phyloP scores from a whole-genome alignment of 164 flowering plant species.

The Umbilicus rupestris region DNA sequence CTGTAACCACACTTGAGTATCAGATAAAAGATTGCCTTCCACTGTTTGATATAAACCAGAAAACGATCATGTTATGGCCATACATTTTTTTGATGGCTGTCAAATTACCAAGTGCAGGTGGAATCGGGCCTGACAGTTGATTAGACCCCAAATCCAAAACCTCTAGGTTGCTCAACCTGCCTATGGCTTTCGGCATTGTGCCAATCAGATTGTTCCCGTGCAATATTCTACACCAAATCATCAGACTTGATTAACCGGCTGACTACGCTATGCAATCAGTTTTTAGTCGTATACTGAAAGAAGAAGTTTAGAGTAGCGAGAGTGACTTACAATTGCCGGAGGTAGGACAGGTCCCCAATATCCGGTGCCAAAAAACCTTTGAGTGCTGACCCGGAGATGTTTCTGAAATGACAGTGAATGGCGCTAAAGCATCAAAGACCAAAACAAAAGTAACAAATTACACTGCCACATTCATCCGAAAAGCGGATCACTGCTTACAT shows the following conservation, averaged over 20 bases:
- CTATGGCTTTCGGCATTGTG: conserved; percentile 65
- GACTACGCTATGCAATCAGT: background rate
- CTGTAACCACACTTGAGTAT: conserved; percentile 27
- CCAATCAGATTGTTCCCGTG: conserved; percentile 69
- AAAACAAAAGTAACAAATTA: background rate
- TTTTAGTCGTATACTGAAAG: background rate
- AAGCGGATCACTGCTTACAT: conserved; percentile 36
- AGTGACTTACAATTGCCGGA: conserved; percentile 62
- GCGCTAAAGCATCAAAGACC: background rate
- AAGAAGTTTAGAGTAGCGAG: background rate
- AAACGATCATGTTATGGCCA: background rate
- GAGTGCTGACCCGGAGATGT: conserved; percentile 49
- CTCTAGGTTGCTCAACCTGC: conserved; percentile 50
- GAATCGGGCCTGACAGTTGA: conserved; percentile 72
- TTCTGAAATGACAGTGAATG: conserved; percentile 37
- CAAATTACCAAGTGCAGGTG: conserved; percentile 63
- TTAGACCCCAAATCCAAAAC: conserved; percentile 76
- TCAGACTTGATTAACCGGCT: background rate
- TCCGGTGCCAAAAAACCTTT: conserved; percentile 77
- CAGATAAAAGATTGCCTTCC: conserved; percentile 5
- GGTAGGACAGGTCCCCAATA: conserved; percentile 42
- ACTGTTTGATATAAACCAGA: conserved; percentile 5
- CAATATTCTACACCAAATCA: conserved; percentile 40
- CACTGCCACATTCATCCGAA: background rate
- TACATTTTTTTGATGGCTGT: conserved; percentile 52